Percentiles rank a stretch among this genome's conserved stretches.
Conservation (phyloP, 2,329 filamentous ascomycete genomes). For the Microdochium nivale region DNA sequence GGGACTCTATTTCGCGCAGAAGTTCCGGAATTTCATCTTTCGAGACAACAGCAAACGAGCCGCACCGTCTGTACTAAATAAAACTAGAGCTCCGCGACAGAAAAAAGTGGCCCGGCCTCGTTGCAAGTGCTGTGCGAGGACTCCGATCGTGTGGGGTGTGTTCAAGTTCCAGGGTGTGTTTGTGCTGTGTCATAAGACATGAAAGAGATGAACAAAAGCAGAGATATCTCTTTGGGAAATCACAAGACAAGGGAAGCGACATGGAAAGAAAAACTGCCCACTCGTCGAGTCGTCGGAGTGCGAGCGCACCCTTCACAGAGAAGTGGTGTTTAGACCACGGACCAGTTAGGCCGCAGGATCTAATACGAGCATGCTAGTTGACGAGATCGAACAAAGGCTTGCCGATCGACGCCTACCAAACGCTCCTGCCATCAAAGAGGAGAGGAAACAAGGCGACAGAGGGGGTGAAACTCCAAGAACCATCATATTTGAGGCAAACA, state of each 20-base stretch:
- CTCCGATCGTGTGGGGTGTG: not conserved
- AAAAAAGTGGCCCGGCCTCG: not conserved
- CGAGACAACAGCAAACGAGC: not conserved
- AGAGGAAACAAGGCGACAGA: not conserved
- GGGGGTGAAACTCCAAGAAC: not conserved
- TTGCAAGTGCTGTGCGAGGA: not conserved
- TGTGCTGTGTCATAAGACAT: conserved; percentile 1
- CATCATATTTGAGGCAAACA: conserved; percentile 1
- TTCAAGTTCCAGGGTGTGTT: not conserved
- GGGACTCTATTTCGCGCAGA: too few species aligned
- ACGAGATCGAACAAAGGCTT: not conserved
- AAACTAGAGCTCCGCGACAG: not conserved
- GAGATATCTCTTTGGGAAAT: conserved; percentile 1
- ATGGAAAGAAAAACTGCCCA: not conserved
- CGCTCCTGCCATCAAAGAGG: not conserved
- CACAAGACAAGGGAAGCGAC: not conserved
- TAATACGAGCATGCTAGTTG: not conserved
- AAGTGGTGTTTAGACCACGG: not conserved
- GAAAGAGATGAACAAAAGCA: not conserved
- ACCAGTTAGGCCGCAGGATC: not conserved
- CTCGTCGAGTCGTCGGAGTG: not conserved
- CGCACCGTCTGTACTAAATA: not conserved
- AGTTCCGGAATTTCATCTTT: not conserved
- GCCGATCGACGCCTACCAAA: not conserved
- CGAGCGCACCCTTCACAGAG: not conserved